Evolutionary conservation across 805 yeast species (phyloP).

Genomic region (Metschnikowia picachoensis): DNA sequence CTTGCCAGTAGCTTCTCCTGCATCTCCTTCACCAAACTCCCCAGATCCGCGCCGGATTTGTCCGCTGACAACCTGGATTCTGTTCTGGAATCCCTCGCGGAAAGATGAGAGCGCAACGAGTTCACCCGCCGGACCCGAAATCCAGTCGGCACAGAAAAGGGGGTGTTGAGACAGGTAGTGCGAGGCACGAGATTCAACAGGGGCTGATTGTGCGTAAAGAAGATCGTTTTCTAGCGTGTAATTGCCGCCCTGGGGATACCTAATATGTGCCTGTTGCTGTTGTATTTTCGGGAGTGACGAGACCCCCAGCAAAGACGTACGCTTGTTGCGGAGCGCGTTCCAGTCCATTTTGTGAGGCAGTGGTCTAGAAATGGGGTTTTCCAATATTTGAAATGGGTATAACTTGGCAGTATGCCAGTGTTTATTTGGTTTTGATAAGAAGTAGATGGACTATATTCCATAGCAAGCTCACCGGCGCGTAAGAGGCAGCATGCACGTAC

Average conservation of each 20-base stretch:
- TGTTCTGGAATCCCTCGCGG: conserved; percentile 72
- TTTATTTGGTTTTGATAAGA: too few relatives aligned
- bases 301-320: conserved; percentile 12
- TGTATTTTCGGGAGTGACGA: conserved; percentile 5
- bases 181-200: conserved; percentile 6
- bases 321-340: conserved; percentile 16
- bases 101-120: conserved; percentile 69
- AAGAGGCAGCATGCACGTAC: too few relatives aligned
- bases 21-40: neutral
- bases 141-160: conserved; percentile 37
- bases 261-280: conserved; percentile 5
- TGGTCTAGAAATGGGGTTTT: neutral
- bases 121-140: conserved; percentile 29
- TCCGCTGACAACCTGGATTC: conserved; percentile 48
- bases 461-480: too few relatives aligned
- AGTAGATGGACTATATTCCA: too few relatives aligned
- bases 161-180: conserved; percentile 24
- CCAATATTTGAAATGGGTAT: too few relatives aligned
- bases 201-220: neutral
- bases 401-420: too few relatives aligned
- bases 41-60: conserved; percentile 16
- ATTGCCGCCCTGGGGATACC: conserved; percentile 3
- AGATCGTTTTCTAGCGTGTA: neutral
- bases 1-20: too few relatives aligned
- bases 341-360: conserved; percentile 14